Percentiles rank a stretch among this genome's conserved stretches.
Evolutionary conservation across 2,329 filamentous ascomycete species (phyloP).

Genomic region (Aureobasidium sp.): DNA sequence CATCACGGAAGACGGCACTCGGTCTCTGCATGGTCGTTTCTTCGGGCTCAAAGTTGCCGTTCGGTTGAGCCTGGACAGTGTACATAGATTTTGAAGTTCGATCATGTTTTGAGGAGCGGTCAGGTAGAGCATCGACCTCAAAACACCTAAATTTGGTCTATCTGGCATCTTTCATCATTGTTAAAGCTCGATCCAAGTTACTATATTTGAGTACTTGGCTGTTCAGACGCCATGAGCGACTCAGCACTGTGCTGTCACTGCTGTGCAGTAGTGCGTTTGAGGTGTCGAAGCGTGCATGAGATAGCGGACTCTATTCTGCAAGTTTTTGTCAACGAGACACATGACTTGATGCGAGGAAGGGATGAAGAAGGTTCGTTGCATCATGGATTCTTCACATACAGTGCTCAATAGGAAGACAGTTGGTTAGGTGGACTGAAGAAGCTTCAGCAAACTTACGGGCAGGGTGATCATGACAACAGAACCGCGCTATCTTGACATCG

Average conservation of each 20-base stretch:
- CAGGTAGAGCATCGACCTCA: neutral
- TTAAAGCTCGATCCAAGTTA: neutral
- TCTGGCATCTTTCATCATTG: neutral
- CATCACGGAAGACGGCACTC: no score
- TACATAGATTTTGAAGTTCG: neutral
- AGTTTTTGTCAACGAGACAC: neutral
- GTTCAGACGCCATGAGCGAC: neutral
- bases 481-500: neutral
- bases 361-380: neutral
- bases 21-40: neutral
- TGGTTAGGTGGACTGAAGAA: no score
- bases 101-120: neutral
- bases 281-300: neutral
- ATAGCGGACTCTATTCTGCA: neutral
- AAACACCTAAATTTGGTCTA: neutral
- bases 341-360: neutral
- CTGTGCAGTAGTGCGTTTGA: conserved; percentile 7
- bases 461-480: neutral
- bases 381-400: neutral
- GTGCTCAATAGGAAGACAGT: neutral
- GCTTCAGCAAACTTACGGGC: neutral
- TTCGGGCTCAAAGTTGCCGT: neutral
- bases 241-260: neutral
- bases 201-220: neutral
- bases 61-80: neutral